Base-by-base conservation (phyloP, 768 basidiomycete genomes). In the Punctularia strigosozonata region DNA sequence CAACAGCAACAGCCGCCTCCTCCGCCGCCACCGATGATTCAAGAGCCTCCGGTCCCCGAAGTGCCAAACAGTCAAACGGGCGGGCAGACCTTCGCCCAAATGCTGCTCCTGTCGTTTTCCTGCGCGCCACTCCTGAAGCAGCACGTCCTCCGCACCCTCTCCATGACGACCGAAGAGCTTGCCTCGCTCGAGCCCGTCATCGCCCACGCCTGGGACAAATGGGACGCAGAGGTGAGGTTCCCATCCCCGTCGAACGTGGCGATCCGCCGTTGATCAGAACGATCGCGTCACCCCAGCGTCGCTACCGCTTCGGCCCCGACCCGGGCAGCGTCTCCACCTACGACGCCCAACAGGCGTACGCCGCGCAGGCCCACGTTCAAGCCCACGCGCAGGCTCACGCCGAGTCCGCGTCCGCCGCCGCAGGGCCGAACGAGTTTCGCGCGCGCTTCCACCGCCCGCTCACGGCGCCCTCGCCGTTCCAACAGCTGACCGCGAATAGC, bases 181-280 rank as follows among this genome's bases (percentile, higher is more conserved):
- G 76, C 75, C 3, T 75, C 80, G 7, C 60, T 89, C 36, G 81
- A 88, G 51, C 80, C 83, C 20, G 64, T 85, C 48, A 79, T 89
- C 33, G 84, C 86, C 4, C 77, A 81, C 32, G 84, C 84, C 14
- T 89, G 83, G 71, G 86, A 89, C 42, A 78, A 81, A 28, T 89
- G 86, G 86, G 79, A 88, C 49, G 74, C 77, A 47, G 78, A 80
- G 56, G 84, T 86, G 51, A 41, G 72, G 55, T 21, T 24, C n/a
- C 25, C 14, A 21, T 31, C 23, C 22, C 36, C 22, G 25, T 19
- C 25, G 8, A 30, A 10, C 10, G 28, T 30, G 10, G 10, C 15
- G 28, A 30, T 17, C 25, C 18, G 23, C n/a, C 15, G 20, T 39
- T 17, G 32, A 42, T 41, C 30, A 41, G n/a, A n/a, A n/a, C n/a